These are phyloP conservation scores for Schwanniomyces vanrijiae DNA, from an alignment of 805 yeast genomes.

Conservation along the genomic window DNA sequence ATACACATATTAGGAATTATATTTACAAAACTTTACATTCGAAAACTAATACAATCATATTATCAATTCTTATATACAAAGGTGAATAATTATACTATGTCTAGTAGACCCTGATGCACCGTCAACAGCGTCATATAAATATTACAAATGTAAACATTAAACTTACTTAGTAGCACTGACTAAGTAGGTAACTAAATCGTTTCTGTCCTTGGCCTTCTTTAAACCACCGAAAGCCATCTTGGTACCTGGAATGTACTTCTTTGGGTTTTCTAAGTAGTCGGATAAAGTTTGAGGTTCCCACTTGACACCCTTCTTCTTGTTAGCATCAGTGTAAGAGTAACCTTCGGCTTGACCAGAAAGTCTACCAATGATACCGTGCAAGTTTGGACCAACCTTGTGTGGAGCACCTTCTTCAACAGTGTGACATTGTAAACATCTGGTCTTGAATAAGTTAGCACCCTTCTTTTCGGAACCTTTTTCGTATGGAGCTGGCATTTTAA, in stretches of 20 bases:
- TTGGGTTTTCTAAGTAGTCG: constrained; percentile 98
- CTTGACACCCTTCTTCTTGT: constrained; percentile 88
- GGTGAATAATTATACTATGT: constrained; percentile 1
- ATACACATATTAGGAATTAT: neutral
- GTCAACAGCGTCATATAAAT: neutral
- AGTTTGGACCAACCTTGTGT: constrained; percentile 98
- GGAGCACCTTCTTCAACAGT: constrained; percentile 95
- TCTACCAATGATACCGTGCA: constrained; percentile 94
- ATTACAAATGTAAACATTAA: neutral
- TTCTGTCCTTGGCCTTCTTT: constrained; percentile 98
- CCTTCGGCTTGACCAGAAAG: constrained; percentile 89
- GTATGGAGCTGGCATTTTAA: constrained; percentile 43
- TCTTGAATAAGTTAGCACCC: constrained; percentile 98
- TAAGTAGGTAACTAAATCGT: constrained; percentile 91
- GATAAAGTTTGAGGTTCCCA: constrained; percentile 89
- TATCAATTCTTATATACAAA: constrained; percentile 1
- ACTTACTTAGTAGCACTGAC: constrained; percentile 41
- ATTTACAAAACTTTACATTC: neutral
- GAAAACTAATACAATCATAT: neutral
- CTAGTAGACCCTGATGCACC: constrained; percentile 1
- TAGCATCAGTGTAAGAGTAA: constrained; percentile 96
- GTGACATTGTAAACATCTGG: constrained; percentile 99
- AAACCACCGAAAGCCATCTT: constrained; percentile 99
- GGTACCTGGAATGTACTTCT: constrained; percentile 99
- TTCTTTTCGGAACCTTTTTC: constrained; percentile 56